Conservation (phyloP, 768 basidiomycete species). For the Termitomyces sp. region DNA sequence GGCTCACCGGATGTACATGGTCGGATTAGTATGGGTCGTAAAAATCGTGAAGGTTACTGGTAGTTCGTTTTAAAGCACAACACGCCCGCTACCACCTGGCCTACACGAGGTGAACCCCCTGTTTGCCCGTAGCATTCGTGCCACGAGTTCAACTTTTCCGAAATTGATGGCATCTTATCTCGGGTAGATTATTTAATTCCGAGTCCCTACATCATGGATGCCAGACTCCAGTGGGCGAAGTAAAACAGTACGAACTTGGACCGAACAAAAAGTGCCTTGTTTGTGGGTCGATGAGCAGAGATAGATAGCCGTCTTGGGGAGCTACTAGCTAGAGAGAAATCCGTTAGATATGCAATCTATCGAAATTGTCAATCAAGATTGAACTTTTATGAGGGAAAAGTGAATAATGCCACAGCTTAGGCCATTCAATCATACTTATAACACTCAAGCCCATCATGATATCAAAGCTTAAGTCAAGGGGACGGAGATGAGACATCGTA, state of each 20-base stretch:
- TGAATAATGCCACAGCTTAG: background rate
- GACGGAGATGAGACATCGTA: background rate
- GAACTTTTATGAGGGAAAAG: background rate
- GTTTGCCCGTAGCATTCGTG: background rate
- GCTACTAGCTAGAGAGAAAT: background rate
- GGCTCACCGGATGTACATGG: conserved; percentile 17
- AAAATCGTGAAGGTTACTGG: conserved; percentile 13
- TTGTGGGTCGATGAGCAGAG: no score
- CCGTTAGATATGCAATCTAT: background rate
- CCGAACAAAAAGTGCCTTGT: no score
- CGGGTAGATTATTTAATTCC: no score
- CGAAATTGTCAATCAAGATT: background rate
- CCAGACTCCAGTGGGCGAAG: no score
- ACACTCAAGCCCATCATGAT: background rate
- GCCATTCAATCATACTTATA: background rate
- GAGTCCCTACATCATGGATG: no score
- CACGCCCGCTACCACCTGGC: conserved; percentile 16
- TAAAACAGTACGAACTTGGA: no score
- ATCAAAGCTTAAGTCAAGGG: background rate
- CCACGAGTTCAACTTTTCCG: conserved; percentile 11
- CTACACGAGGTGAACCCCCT: conserved; percentile 17
- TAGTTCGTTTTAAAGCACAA: conserved; percentile 14
- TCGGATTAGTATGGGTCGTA: conserved; percentile 12
- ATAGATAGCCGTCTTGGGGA: background rate
- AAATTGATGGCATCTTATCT: conserved; percentile 17